Evolutionary conservation across 192 early-diverging fungal genomes (phyloP).

Genomic region (Umbelopsis sp.): DNA sequence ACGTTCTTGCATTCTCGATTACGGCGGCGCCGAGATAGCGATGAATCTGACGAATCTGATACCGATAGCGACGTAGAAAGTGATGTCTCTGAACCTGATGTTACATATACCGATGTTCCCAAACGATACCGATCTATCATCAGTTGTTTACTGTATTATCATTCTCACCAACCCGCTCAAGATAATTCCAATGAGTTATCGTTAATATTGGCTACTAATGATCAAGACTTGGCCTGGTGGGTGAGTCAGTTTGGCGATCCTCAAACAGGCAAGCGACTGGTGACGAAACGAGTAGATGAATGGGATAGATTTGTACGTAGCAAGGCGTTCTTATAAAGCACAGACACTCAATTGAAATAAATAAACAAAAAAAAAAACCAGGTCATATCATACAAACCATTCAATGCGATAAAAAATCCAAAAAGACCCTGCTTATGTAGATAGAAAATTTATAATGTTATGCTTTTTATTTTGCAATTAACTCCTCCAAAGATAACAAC

Average conservation of each 20-base stretch:
- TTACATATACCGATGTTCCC: constrained; percentile 45
- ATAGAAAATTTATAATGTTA: constrained; percentile 13
- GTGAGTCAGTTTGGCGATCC: constrained; percentile 49
- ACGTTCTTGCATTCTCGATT: neutral
- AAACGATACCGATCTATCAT: constrained; percentile 49
- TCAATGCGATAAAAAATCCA: neutral
- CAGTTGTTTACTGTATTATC: constrained; percentile 45
- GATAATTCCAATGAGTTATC: constrained; percentile 9
- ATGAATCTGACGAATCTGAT: constrained; percentile 17
- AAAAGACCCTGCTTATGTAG: neutral
- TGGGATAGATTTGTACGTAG: constrained; percentile 28
- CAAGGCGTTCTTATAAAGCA: neutral
- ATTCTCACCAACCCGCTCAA: constrained; percentile 26
- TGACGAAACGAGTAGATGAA: constrained; percentile 28
- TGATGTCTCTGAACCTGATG: constrained; percentile 22
- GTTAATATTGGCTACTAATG: constrained; percentile 52
- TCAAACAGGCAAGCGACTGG: constrained; percentile 18
- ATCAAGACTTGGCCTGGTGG: constrained; percentile 47
- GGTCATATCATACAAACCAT: neutral
- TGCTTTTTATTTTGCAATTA: constrained; percentile 21
- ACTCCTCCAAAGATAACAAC: constrained; percentile 13
- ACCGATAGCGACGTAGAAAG: constrained; percentile 13
- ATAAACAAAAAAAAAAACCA: no score
- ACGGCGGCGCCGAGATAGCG: neutral
- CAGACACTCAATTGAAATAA: neutral